phyloP scores from a whole-genome alignment of 106 monocot genomes.

The Acorus calamus region DNA sequence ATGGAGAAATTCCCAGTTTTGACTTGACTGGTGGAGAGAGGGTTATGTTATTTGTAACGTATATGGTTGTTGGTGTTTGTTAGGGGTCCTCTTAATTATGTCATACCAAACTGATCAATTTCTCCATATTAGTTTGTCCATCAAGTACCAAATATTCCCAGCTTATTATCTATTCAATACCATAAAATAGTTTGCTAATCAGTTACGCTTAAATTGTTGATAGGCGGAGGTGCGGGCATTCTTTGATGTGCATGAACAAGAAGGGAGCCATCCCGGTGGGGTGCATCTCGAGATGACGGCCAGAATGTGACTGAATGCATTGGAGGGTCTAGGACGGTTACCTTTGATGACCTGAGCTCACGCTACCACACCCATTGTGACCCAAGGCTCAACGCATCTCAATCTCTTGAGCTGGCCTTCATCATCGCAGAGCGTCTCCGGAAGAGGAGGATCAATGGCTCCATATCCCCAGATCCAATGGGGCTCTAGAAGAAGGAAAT shows the following conservation, averaged over 20 bases:
- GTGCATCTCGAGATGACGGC: constrained; percentile 80
- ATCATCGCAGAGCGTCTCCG: constrained; percentile 71
- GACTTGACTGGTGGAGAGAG: too few species aligned
- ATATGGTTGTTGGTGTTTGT: too few species aligned
- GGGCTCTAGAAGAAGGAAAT: too few species aligned
- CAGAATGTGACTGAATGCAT: constrained; percentile 88
- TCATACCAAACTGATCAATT: too few species aligned
- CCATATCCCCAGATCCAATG: too few species aligned
- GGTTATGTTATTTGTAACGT: too few species aligned
- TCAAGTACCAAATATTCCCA: too few species aligned
- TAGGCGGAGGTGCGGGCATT: constrained; percentile 79
- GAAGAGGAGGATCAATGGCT: constrained; percentile 41
- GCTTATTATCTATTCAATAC: too few species aligned
- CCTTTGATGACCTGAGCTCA: constrained; percentile 62
- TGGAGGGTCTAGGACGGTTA: constrained; percentile 61
- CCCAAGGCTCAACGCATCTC: constrained; percentile 72
- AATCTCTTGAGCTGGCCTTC: constrained; percentile 70
- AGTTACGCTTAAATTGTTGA: not conserved
- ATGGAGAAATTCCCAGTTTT: too few species aligned
- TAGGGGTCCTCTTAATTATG: too few species aligned
- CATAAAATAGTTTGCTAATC: too few species aligned
- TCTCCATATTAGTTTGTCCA: too few species aligned
- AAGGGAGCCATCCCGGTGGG: constrained; percentile 75
- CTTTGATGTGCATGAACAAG: constrained; percentile 83
- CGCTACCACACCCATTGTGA: constrained; percentile 86